Percentiles rank a stretch among this genome's conserved stretches.
phyloP scores from a whole-genome alignment of 192 early-diverging fungal species.

The Coemansia sp. region DNA sequence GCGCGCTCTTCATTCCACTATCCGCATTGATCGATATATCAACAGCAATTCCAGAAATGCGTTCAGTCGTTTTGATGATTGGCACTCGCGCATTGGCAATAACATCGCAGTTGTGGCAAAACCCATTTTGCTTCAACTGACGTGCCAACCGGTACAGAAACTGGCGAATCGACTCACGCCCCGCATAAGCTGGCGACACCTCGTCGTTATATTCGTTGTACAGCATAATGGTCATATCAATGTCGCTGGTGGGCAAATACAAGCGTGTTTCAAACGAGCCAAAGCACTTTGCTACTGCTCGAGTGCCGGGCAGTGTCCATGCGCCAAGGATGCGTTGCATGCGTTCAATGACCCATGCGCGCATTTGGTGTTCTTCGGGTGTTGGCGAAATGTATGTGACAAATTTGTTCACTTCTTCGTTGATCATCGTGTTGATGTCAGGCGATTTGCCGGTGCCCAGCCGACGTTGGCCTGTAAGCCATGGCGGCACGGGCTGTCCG shows the following conservation, averaged over 20 bases:
- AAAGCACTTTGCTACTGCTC: conserved; percentile 60
- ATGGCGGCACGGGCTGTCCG: conserved; percentile 45
- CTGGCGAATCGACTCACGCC: conserved; percentile 22
- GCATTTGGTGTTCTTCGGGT: conserved; percentile 73
- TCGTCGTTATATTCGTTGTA: conserved; percentile 13
- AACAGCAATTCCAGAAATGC: conserved; percentile 68
- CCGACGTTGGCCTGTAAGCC: conserved; percentile 30
- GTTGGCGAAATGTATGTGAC: conserved; percentile 82
- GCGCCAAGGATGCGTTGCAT: conserved; percentile 53
- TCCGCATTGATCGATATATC: conserved; percentile 84
- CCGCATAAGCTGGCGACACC: conserved; percentile 16
- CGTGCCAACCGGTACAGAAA: conserved; percentile 53
- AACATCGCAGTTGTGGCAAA: conserved; percentile 55
- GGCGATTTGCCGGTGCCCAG: conserved; percentile 45
- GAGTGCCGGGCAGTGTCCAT: conserved; percentile 37
- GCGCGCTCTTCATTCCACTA: conserved; percentile 63
- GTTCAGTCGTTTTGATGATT: conserved; percentile 85
- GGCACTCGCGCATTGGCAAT: conserved; percentile 80
- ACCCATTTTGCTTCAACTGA: conserved; percentile 47
- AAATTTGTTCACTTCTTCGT: conserved; percentile 74
- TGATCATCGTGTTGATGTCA: conserved; percentile 47
- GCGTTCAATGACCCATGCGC: conserved; percentile 66
- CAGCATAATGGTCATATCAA: conserved; percentile 58
- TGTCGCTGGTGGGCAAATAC: conserved; percentile 85
- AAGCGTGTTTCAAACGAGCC: conserved; percentile 87